Conservation (phyloP, 129 eudicot genomes). For the Scalesia atractyloides region DNA sequence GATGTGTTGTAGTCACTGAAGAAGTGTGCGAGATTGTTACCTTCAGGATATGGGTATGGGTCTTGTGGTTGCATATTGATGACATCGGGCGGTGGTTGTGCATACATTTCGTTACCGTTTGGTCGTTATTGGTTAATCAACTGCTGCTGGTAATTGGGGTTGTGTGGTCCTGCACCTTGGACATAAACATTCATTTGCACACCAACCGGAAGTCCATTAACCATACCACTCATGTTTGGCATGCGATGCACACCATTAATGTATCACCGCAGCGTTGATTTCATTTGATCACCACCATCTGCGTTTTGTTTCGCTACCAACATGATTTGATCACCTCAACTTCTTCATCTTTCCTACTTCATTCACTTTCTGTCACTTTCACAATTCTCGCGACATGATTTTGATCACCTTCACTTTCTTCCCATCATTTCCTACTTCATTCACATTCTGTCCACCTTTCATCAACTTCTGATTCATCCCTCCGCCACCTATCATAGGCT, state of each 20-base stretch:
- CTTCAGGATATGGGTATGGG: slow-evolving; percentile 35
- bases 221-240: slow-evolving; percentile 44
- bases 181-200: not conserved
- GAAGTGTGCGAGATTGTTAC: slow-evolving; percentile 40
- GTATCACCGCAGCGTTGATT: slow-evolving; percentile 31
- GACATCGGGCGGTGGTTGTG: slow-evolving; percentile 44
- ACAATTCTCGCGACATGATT: slow-evolving; percentile 12
- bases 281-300: slow-evolving; percentile 28
- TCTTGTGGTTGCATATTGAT: slow-evolving; percentile 56
- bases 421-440: too few species aligned
- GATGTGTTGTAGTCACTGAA: slow-evolving; percentile 71
- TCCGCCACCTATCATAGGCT: slow-evolving; percentile 34
- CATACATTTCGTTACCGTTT: slow-evolving; percentile 67
- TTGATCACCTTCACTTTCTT: not conserved
- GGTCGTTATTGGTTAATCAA: slow-evolving; percentile 67
- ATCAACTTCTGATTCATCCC: slow-evolving; percentile 48
- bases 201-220: slow-evolving; percentile 54
- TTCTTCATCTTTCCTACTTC: too few species aligned
- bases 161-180: too few species aligned
- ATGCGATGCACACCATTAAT: slow-evolving; percentile 58
- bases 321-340: not conserved
- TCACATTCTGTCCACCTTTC: not conserved
- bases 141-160: slow-evolving; percentile 15
- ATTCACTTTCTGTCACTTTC: too few species aligned
- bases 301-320: slow-evolving; percentile 22